Evolutionary conservation across 169 alveolate species (phyloP).

Genomic region (Eimeria maxima): DNA sequence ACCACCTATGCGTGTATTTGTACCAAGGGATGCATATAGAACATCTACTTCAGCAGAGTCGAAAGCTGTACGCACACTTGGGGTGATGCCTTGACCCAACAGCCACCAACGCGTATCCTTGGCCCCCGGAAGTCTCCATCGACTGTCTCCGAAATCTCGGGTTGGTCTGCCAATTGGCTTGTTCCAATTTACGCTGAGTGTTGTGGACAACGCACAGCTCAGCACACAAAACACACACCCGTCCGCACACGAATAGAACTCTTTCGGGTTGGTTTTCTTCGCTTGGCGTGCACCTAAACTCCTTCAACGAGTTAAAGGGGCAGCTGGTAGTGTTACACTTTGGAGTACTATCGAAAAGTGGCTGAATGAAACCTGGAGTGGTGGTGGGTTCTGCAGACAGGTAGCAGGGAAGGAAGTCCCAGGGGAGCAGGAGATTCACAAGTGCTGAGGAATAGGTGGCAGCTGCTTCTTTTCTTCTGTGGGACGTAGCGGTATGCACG

Average conservation of each 20-base stretch:
- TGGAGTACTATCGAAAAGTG: background rate
- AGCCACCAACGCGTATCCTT: constrained; percentile 19
- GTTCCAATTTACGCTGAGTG: background rate
- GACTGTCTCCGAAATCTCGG: background rate
- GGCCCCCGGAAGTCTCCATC: constrained; percentile 33
- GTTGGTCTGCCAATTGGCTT: background rate
- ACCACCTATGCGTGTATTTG: background rate
- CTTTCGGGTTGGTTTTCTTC: background rate
- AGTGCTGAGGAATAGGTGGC: background rate
- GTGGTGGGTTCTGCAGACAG: background rate
- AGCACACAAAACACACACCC: background rate
- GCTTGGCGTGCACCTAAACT: background rate
- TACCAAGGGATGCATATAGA: background rate
- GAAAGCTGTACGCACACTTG: constrained; percentile 18
- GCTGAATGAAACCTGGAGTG: background rate
- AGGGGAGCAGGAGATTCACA: background rate
- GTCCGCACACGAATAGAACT: background rate
- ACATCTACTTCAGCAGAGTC: background rate
- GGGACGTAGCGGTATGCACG: too few species aligned
- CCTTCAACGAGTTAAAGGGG: background rate
- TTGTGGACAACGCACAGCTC: background rate
- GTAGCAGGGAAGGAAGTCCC: background rate
- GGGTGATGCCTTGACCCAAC: constrained; percentile 55
- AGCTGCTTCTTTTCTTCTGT: too few species aligned
- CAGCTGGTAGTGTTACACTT: background rate